Evolutionary conservation across 768 basidiomycete genomes (phyloP), one percentile per base, ranked within the genome.

Genomic region (Suillus paluster): DNA sequence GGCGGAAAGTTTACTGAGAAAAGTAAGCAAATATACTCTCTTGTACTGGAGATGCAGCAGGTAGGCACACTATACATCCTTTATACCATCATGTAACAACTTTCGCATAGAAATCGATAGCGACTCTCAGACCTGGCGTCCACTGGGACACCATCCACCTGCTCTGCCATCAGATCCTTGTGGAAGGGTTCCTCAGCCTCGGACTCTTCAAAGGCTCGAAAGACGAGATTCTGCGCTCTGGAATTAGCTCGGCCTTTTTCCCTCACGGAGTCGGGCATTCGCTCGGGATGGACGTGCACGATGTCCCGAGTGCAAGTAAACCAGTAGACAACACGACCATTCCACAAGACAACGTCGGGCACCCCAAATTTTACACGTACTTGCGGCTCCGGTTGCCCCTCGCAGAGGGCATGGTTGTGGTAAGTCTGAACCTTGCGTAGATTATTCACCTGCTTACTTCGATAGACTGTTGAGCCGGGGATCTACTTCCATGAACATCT

Each of bases 201-300:
- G 95, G 95, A 0, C 91, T 99, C 70, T 94, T 98, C 83, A 88
- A 85, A 65, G 88, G 86, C 68, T 79, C 85, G 4, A 84, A 86
- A 65, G 83, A 87, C 57, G 85, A 84, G 25, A 87, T 98, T 60
- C 79, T 97, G 8, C 83, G 83, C 19, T 88, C 88, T 5, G 95
- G 95, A 0, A 76, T 92, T 46, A 88, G 88, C 64, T 78, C 88
- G 1, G 92, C 94, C 0, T 98, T 98, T 81, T 98, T 93, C 84
- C 96, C 96, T 11, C 96, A 98, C 70, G 97, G 96, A 3, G 79
- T 91, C 42, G 94, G 95, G 1, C 96, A 98, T 72, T 91, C 91
- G 7, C 79, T 98, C 45, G 97, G 97, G 12, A 80, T 97, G 75
- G 97, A 99, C 71, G 95, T 98, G 2, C 97, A 97, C 71, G 96